Percentiles rank a stretch among this genome's conserved stretches.
These are phyloP conservation scores for Colletotrichum graminicola DNA, from an alignment of 2,329 filamentous ascomycete genomes.

Conservation along the genomic window DNA sequence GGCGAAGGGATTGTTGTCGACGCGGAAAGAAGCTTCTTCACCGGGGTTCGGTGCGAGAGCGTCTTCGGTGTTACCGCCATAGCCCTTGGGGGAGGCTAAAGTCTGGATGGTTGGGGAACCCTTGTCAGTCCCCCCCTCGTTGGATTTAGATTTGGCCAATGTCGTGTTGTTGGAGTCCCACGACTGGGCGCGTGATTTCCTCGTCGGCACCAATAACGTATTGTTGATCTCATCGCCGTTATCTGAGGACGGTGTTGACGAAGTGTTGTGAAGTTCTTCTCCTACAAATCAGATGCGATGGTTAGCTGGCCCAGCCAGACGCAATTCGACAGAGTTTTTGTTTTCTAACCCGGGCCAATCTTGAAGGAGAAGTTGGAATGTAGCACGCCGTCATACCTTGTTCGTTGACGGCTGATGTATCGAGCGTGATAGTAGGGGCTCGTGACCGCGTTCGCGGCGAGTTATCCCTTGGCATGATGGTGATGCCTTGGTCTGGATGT, in stretches of 20 bases:
- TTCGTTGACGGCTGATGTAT: slow-evolving; percentile 42
- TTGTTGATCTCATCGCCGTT: slow-evolving; percentile 40
- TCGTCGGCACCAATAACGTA: slow-evolving; percentile 42
- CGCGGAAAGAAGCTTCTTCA: slow-evolving; percentile 76
- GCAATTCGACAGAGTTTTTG: background rate
- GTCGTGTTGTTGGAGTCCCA: slow-evolving; percentile 42
- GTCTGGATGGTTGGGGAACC: slow-evolving; percentile 22
- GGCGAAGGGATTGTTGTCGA: slow-evolving; percentile 70
- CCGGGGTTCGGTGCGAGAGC: slow-evolving; percentile 60
- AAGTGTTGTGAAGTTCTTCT: slow-evolving; percentile 18
- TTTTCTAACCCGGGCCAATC: slow-evolving; percentile 5
- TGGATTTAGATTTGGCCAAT: slow-evolving; percentile 38
- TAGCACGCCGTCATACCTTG: slow-evolving; percentile 40
- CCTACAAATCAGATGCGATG: slow-evolving; percentile 20
- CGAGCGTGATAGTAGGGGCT: slow-evolving; percentile 43
- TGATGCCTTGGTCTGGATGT: slow-evolving; percentile 1
- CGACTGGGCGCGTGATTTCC: slow-evolving; percentile 41
- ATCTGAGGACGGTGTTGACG: slow-evolving; percentile 33
- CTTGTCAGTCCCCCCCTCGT: slow-evolving; percentile 34
- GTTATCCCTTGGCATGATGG: slow-evolving; percentile 26
- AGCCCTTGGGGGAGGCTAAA: slow-evolving; percentile 34
- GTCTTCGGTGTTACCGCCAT: slow-evolving; percentile 48
- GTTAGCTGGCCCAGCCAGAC: slow-evolving; percentile 23
- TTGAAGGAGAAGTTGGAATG: slow-evolving; percentile 19
- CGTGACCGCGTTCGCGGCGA: slow-evolving; percentile 37